Evolutionary conservation across 176 grass and related monocot genomes (phyloP), one percentile per base, ranked within the genome.

Genomic region (Carex myosuroides): DNA sequence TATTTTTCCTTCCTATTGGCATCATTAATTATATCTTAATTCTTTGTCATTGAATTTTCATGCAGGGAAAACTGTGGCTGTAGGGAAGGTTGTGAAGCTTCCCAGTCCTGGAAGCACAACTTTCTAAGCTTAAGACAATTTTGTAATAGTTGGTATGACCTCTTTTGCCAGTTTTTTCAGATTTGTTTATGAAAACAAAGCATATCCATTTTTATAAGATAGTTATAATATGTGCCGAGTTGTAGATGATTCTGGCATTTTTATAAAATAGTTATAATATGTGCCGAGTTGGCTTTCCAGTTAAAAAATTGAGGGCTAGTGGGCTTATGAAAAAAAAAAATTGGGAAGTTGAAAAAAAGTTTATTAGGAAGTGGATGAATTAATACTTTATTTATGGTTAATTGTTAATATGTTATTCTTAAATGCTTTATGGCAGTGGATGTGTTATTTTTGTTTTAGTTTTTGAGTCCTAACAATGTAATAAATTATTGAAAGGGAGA

Each of bases 61-160:
- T 89, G 60, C 91, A 98, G 95, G 95, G 9, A 98, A 93, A 92
- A 98, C 95, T 5, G 86, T 98, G 50, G 95, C 92, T 84, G 88
- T 98, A 70, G 95, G 95, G 39, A 98, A 98, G 84, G 91, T 98
- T 63, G 89, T 98, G 81, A 90, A 81, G 74, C 22, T 98, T 89
- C 88, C 88, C 52, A 66, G 82, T 52, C 60, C 21, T 52, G 92
- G 92, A 59, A 91, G 13, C 70, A 10, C 75, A 8, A 69, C 89
- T 70, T 95, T 90, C 71, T 75, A 75, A 75, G 71, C 87, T 65
- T 88, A 83, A 91, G 42, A 20, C 85, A 90, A 75, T 93, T 92
- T 93, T 93, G 85, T 46, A 79, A 58, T 89, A 68, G 80, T 86
- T 77, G 87, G 86, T 89, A 82, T 22, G 79, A 20, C 14, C 39